Evolutionary conservation across 164 flowering plant species (phyloP), one percentile per base, ranked within the genome.

Genomic region (Kalanchoe fedtschenkoi): DNA sequence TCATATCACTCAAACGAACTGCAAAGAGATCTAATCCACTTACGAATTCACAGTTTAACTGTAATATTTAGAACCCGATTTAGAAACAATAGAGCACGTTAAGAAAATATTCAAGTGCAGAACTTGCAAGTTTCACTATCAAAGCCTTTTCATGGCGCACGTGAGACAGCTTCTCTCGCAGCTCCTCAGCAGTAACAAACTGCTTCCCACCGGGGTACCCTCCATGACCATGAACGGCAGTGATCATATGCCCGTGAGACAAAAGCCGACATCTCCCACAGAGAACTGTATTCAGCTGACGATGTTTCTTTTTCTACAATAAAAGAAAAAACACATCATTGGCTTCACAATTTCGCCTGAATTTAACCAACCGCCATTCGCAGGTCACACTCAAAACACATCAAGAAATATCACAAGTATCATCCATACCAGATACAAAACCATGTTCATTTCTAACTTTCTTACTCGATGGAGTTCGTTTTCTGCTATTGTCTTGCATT

Each of bases 221-320:
- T 57, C 97, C 98, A 79, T 93, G 76, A 38, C 98, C 98, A 63
- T 97, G 97, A 59, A 93, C 98, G 59, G 98, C 98, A 61, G 98
- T 93, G 54, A 93, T 81, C 98, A 93, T 93, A 47, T 86, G 95
- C 54, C 98, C 98, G 71, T 93, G 98, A 65, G 96, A 85, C 65
- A 93, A 62, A 58, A 86, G 89, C 63, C 65, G 69, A 69, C 98
- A 93, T 75, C 98, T 83, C 69, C 95, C 90, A 69, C 98, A 93
- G 1, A 93, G 77, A 46, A 93, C 78, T 1, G 83, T 93, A 65
- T 75, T 80, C 39, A 93, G 90, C 75, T 93, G 98, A 51, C 66
- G 88, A 61, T 93, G 98, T 60, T 76, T 88, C 95, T 88, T 93
- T 79, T 93, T 93, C 97, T 92, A 84, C 81, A 74, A 37, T 24